Conservation (phyloP, 306 rosid species). For the Fragaria iinumae region DNA sequence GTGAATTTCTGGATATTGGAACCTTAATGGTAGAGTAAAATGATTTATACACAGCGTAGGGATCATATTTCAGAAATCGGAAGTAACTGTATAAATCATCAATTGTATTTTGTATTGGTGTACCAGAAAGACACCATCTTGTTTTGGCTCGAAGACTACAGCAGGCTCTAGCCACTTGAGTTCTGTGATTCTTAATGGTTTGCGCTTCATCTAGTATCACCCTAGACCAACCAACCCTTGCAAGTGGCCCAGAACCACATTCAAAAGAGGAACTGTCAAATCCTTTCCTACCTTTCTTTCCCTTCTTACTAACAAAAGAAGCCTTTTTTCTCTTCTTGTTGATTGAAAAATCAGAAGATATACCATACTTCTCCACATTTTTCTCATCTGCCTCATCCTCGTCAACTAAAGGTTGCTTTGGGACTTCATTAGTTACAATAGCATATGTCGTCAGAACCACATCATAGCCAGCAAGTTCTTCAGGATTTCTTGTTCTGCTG, state of each 20-base stretch:
- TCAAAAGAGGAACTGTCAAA: constrained; percentile 53
- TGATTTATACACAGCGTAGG: constrained; percentile 85
- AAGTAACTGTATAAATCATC: constrained; percentile 96
- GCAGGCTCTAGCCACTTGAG: constrained; percentile 99
- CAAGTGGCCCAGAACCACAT: constrained; percentile 69
- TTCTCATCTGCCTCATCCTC: constrained; percentile 79
- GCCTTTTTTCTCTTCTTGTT: constrained; percentile 72
- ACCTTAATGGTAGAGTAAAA: constrained; percentile 81
- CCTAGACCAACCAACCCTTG: constrained; percentile 92
- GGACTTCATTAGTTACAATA: constrained; percentile 88
- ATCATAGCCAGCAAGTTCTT: constrained; percentile 70
- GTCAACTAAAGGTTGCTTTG: constrained; percentile 82
- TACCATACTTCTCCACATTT: constrained; percentile 60
- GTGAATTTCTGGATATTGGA: constrained; percentile 79
- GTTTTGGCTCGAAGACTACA: constrained; percentile 95
- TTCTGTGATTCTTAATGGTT: constrained; percentile 96
- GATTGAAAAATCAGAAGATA: constrained; percentile 57
- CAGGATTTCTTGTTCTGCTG: constrained; percentile 81
- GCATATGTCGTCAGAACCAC: constrained; percentile 95
- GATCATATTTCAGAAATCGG: constrained; percentile 93
- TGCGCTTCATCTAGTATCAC: constrained; percentile 98
- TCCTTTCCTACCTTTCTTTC: constrained; percentile 77
- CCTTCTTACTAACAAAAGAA: constrained; percentile 45
- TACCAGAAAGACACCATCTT: constrained; percentile 99
- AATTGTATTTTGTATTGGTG: constrained; percentile 90